phyloP scores from a whole-genome alignment of 2,329 filamentous ascomycete species.

The Fonsecaea monophora region DNA sequence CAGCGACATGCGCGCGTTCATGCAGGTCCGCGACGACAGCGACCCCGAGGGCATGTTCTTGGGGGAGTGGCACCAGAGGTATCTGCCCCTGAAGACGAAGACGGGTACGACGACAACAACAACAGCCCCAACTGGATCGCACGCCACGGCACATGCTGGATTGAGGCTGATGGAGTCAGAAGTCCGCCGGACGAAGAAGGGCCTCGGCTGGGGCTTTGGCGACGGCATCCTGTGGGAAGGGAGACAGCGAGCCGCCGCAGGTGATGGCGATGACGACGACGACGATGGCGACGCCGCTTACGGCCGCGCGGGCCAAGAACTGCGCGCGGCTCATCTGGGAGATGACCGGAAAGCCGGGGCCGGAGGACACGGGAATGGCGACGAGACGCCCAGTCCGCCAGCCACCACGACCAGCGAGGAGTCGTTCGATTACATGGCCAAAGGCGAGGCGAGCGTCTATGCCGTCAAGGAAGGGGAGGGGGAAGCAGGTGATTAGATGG shows the following conservation, averaged over 20 bases:
- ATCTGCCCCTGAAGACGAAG: slow-evolving; percentile 55
- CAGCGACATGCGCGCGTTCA: slow-evolving; percentile 69
- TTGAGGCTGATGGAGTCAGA: slow-evolving; percentile 36
- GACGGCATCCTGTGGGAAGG: slow-evolving; percentile 40
- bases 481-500: background rate
- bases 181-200: slow-evolving; percentile 31
- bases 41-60: slow-evolving; percentile 88
- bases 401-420: slow-evolving; percentile 54
- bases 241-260: background rate
- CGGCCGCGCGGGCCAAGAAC: no score
- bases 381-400: slow-evolving; percentile 45
- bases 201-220: slow-evolving; percentile 38
- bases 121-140: slow-evolving; percentile 37
- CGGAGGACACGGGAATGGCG: background rate
- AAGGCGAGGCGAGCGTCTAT: slow-evolving; percentile 52
- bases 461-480: background rate
- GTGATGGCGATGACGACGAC: background rate
- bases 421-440: slow-evolving; percentile 55
- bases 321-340: background rate
- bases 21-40: slow-evolving; percentile 69
- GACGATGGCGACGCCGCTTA: background rate
- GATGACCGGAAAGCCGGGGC: background rate
- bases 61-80: slow-evolving; percentile 84
- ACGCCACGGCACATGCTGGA: slow-evolving; percentile 2
- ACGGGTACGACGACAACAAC: slow-evolving; percentile 34